A percentile compares a stretch with the other conserved stretches of the same genome.
These are phyloP conservation scores for Pyrus bretschneideri DNA, from an alignment of 306 rosid species.

Conservation along the genomic window DNA sequence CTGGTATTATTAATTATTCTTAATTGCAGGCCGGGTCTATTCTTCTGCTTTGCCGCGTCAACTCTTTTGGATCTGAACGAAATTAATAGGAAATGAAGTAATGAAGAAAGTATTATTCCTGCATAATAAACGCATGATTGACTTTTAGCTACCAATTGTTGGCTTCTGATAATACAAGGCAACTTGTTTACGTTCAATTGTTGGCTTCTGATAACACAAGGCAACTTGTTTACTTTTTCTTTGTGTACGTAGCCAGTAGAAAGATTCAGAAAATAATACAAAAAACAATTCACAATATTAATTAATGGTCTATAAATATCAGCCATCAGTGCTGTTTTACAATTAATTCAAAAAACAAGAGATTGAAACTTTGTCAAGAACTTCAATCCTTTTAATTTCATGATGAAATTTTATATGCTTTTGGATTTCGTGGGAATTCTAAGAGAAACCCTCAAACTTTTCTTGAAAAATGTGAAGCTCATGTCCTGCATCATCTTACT, in stretches of 20 bases:
- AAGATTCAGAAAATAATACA: too few species aligned
- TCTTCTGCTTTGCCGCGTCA: background rate
- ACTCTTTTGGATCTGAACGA: background rate
- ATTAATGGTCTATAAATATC: background rate
- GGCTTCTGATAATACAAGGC: background rate
- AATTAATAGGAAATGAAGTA: too few species aligned
- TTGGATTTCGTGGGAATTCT: constrained; percentile 1
- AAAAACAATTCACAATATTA: background rate
- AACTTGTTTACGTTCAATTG: background rate
- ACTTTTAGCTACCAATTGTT: background rate
- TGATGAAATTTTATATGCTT: constrained; percentile 2
- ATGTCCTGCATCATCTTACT: constrained; percentile 3
- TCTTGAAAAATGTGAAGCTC: constrained; percentile 8
- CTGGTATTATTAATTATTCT: too few species aligned
- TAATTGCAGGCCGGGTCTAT: background rate
- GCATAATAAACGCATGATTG: background rate
- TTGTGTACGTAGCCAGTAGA: background rate
- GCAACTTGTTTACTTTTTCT: background rate
- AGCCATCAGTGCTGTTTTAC: background rate
- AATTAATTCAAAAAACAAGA: too few species aligned
- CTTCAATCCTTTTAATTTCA: background rate
- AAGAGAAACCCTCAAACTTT: constrained; percentile 6
- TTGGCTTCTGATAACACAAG: background rate
- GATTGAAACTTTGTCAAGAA: background rate
- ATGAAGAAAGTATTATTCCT: background rate